phyloP scores from a whole-genome alignment of 2,329 filamentous ascomycete genomes.

The Cladorrhinum sp. region DNA sequence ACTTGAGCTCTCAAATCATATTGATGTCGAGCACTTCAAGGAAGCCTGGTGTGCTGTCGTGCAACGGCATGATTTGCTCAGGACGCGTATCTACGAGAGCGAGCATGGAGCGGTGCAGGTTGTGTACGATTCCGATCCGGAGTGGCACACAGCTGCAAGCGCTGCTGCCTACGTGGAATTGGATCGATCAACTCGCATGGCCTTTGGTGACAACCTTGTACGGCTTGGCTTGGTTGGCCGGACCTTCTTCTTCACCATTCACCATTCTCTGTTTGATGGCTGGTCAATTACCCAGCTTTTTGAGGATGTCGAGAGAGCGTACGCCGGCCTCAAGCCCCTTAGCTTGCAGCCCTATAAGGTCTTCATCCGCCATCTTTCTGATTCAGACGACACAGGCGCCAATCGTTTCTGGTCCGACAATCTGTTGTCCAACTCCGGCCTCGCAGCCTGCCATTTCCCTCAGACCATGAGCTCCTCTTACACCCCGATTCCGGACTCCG shows the following conservation, averaged over 20 bases:
- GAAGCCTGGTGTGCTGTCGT: conserved; percentile 6
- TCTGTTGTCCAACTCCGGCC: neutral
- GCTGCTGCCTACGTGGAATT: neutral
- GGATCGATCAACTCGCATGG: conserved; percentile 7
- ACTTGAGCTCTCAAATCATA: neutral
- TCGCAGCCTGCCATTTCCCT: conserved; percentile 13
- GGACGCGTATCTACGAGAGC: conserved; percentile 12
- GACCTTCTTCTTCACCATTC: conserved; percentile 11
- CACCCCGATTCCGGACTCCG: conserved; percentile 7
- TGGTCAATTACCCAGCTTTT: conserved; percentile 12
- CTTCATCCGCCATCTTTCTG: conserved; percentile 6
- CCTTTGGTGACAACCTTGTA: conserved; percentile 10
- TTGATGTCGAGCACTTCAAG: conserved; percentile 10
- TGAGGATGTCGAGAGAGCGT: conserved; percentile 11
- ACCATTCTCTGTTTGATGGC: conserved; percentile 16
- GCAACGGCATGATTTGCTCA: conserved; percentile 1
- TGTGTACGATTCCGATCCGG: neutral
- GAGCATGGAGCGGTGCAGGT: conserved; percentile 8
- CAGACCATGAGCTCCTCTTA: conserved; percentile 4
- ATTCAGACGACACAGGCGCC: neutral
- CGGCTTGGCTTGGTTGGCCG: conserved; percentile 5
- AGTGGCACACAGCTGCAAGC: neutral
- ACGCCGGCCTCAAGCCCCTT: conserved; percentile 1
- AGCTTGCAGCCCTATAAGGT: conserved; percentile 2
- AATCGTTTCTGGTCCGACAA: conserved; percentile 7